Evolutionary conservation across 192 early-diverging fungal species (phyloP), one percentile per base, ranked within the genome.

Genomic region (Linnemannia elongata): DNA sequence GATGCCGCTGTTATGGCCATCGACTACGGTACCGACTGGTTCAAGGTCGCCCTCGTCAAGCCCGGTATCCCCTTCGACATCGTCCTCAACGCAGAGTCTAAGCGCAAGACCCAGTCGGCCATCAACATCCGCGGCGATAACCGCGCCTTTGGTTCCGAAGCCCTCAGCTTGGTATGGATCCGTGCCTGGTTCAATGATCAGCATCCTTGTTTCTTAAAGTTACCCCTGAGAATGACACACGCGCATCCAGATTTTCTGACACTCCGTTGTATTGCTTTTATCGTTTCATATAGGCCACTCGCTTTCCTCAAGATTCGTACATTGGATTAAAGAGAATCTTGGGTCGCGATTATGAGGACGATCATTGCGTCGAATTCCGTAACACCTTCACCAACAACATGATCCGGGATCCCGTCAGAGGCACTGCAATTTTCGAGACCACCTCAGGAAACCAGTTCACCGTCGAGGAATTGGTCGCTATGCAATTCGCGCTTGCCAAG

Each of bases 11-110:
- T 99, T 27, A 95, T 99, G 80, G 96, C 97, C 18, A 97, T 99
- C 80, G 99, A 99, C 88, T 98, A 96, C 89, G 99, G 99, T 45
- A 95, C 96, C 3, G 97, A 99, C 70, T 99, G 97, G 97, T 97
- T 98, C 90, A 99, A 98, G 78, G 95, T 98, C 44, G 96, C 95
- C 13, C 88, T 99, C 41, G 96, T 98, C 77, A 97, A 97, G 79
- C 93, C 97, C 15, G 97, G 97, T 27, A 94, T 95, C 22, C 94
- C 96, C 18, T 89, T 98, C 27, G 99, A 99, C 79, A 94, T 98
- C 78, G 99, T 98, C 9, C 93, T 99, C 75, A 99, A 99, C 89
- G 90, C 94, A 54, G 99, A 98, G 79, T 97, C 97, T 49, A 99
- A 99, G 88, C 90, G 99, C 38, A 98, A 99, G 90, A 99, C 99